These are phyloP conservation scores for Ustilago xerochloae DNA, from an alignment of 1,284 basidiomycete genomes.

Conservation along the genomic window DNA sequence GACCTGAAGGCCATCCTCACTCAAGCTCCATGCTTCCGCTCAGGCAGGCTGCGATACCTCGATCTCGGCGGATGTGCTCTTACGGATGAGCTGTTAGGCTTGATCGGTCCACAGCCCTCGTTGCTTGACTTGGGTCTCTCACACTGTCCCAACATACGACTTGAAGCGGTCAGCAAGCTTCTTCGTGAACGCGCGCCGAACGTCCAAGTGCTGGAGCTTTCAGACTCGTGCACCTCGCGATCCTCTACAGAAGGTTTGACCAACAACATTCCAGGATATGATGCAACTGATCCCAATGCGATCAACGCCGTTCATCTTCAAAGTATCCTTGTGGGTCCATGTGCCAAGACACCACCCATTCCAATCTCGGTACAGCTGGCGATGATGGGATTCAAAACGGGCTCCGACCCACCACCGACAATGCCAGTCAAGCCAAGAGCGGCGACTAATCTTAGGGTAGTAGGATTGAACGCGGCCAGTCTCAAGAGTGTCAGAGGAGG, in stretches of 20 bases:
- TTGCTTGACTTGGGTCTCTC: slow-evolving; percentile 78
- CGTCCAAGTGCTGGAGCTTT: slow-evolving; percentile 86
- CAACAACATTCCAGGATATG: slow-evolving; percentile 56
- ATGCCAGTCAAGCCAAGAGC: slow-evolving; percentile 44
- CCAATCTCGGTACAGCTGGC: slow-evolving; percentile 60
- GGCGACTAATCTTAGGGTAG: slow-evolving; percentile 81
- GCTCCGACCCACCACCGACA: slow-evolving; percentile 61
- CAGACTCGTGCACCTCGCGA: slow-evolving; percentile 73
- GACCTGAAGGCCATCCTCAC: slow-evolving; percentile 80
- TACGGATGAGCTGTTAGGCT: slow-evolving; percentile 71
- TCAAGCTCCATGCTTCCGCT: slow-evolving; percentile 82
- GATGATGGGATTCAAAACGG: slow-evolving; percentile 62
- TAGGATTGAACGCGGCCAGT: slow-evolving; percentile 84
- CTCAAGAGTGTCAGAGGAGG: slow-evolving; percentile 80
- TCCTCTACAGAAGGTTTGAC: slow-evolving; percentile 32
- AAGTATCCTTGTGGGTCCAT: slow-evolving; percentile 70
- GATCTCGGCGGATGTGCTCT: slow-evolving; percentile 87
- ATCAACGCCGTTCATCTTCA: slow-evolving; percentile 73
- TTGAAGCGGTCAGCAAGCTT: slow-evolving; percentile 79
- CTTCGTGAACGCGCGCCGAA: slow-evolving; percentile 77
- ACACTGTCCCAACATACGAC: slow-evolving; percentile 79
- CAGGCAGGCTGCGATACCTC: slow-evolving; percentile 82
- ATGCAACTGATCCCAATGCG: slow-evolving; percentile 71
- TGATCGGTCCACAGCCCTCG: slow-evolving; percentile 77
- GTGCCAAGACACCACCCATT: slow-evolving; percentile 60